Base-by-base conservation (phyloP, 805 yeast species). In the Ogataea allantospora region DNA sequence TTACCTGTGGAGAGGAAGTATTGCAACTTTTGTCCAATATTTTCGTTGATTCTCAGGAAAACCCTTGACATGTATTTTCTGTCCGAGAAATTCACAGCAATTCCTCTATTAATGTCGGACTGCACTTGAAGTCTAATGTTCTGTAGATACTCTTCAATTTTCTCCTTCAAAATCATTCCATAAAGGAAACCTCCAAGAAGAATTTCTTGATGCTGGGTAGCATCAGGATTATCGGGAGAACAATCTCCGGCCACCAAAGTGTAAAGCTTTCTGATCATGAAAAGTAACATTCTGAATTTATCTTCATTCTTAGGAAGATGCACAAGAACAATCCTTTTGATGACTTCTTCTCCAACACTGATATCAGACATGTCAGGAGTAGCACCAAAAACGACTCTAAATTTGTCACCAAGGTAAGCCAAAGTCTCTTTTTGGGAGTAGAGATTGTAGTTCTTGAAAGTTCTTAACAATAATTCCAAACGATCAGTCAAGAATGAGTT, bases 401-500 rank as follows among this genome's bases (percentile, higher is more conserved):
- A 93, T 65, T 91, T 93, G 63, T 88, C 95, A 60, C 99, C 99
- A 46, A 93, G 71, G 61, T 86, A 89, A 9, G 95, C 95, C 53
- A 93, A 70, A n/a, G 96, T 85, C 62, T 91, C 95, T 53, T 83
- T 77, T 58, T 83, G 82, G 22, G 95, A 79, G 53, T 83, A 74
- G 43, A 91, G 71, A 43, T 75, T 75, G 69, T 88, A 89, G 29
- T 77, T 72, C 65, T 91, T 91, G 73, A 81, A 91, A 29, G 91
- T 79, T 66, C 97, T 80, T 58, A 93, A 71, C 60, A 93, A 70
- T 59, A 93, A 73, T 70, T 93, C 99, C 65, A 93, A 75, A 77
- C 99, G 95, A 77, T 93, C 99, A 21, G 98, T 93, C 63, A 93
- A 76, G 74, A 93, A 93, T 17, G 97, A 88, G 66, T 93, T 88